Base-by-base conservation (phyloP, 352 stramenopile genomes). In the Globisporangium takayamanum region DNA sequence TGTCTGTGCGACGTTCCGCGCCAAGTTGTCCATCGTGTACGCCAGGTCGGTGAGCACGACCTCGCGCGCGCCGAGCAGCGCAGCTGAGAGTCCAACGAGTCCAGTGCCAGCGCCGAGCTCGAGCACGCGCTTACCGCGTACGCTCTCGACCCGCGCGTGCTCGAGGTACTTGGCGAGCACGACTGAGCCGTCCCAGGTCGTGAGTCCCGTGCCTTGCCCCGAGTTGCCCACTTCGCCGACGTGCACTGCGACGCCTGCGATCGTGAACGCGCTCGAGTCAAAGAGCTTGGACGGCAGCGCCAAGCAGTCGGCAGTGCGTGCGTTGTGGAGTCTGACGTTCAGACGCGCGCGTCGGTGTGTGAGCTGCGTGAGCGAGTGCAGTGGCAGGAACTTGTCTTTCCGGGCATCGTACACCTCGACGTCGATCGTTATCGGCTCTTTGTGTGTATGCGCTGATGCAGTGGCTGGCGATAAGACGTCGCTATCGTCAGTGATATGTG, bases 81-180 rank as follows among this genome's bases (percentile, higher is more conserved):
- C 87, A n/a, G 79, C 75, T 11, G 88, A 79, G 18, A 97, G 73
- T 3, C 89, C 87, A 4, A 92, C 90, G 20, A 97, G 70, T 7
- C 89, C 90, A 0, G 87, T 97, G 15, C 90, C 90, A 25, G 82
- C 72, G 16, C 90, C 89, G 1, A 97, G 55, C 66, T 97, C 90
- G 1, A 97, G 59, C 10, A 96, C 68, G 1, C 76, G 64, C 54
- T 55, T 72, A 15, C 70, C 76, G 18, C 45, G 39, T 42, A 93
- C 47, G 25, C 58, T 39, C 28, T 42, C 48, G 11, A 53, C 59
- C 22, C 66, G 67, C 25, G 68, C 54, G 48, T 89, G 64, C 67
- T 97, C 89, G 14, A 97, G 62, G 66, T 95, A 96, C 68, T 97
- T 97, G 11, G 88, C 88, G n/a, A 97, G 68, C 39, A 97, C 78